A percentile compares a stretch with the other conserved stretches of the same genome.
These are phyloP conservation scores for Thuja plicata DNA, from an alignment of 83 land plant genomes.

Conservation along the genomic window DNA sequence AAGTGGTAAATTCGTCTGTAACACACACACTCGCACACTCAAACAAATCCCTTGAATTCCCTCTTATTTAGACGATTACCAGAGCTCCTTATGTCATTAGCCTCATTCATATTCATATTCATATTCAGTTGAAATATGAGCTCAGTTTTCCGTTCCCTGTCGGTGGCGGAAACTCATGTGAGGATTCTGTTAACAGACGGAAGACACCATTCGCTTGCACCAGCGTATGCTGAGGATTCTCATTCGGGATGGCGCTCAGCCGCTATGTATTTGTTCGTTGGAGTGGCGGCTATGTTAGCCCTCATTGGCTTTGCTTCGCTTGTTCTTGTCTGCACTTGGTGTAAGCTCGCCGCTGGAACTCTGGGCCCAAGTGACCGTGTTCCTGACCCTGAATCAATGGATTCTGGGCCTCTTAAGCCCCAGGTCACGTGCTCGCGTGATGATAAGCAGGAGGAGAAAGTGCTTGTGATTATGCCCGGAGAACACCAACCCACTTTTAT, in stretches of 20 bases:
- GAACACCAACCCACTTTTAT: neutral
- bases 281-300: neutral
- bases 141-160: neutral
- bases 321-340: neutral
- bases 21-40: neutral
- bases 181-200: neutral
- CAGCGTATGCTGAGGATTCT: neutral
- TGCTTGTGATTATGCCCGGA: slow-evolving; percentile 1
- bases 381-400: neutral
- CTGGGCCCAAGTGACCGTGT: neutral
- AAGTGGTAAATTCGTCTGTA: neutral
- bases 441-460: neutral
- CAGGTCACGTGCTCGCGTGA: too few species aligned
- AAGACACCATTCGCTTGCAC: neutral
- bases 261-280: neutral
- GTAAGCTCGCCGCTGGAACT: neutral
- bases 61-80: neutral
- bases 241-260: neutral
- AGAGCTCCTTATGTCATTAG: neutral
- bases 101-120: too few species aligned
- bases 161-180: neutral
- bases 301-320: neutral
- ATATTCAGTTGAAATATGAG: neutral
- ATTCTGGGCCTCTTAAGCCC: neutral
- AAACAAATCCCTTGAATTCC: too few species aligned